Evolutionary conservation across 2,329 filamentous ascomycete species (phyloP), one percentile per base, ranked within the genome.

Genomic region (Macroventuria anomochaeta): DNA sequence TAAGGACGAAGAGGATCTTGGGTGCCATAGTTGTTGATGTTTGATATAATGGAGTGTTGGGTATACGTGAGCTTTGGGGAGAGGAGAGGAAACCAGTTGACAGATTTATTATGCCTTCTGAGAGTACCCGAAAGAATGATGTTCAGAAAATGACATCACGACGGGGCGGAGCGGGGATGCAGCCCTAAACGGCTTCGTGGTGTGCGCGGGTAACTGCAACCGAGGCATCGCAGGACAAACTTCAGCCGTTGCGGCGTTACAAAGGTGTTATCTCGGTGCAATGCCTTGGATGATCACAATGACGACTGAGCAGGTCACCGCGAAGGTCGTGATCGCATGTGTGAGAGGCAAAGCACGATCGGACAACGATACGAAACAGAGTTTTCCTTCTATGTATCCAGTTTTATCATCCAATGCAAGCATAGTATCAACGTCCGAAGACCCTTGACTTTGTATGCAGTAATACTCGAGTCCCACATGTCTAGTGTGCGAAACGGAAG

Each of bases 1-100:
- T 89, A 57, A 91, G 83, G 53, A 91, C 84, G 72, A 90, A 76
- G 76, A 91, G 87, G 59, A 91, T 76, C 72, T 88, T 88, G 32
- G 80, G 80, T 34, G 43, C 53, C 48, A 53, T 47, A 5, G 8
- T 55, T 33, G 29, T 18, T 34, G n/a, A 20, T 28, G 13, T 43
- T 7, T 13, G 6, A 13, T 7, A 8, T 15, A 15, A 17, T 50
- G 12, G 13, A 12, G 15, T 28, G 8, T 17, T 21, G 17, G 7
- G 15, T n/a, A 7, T 5, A 15, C 15, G 12, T 7, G 25, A 8
- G 8, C 2, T n/a, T 18, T 26, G 12, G 17, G 7, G 8, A 10
- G 38, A 13, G 28, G 33, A 6, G 3, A 18, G 17, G 12, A 28
- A 12, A 2, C 17, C 3, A 13, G n/a, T n/a, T n/a, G n/a, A n/a